Evolutionary conservation across 2,329 filamentous ascomycete species (phyloP).

Genomic region (Talaromyces sp.): DNA sequence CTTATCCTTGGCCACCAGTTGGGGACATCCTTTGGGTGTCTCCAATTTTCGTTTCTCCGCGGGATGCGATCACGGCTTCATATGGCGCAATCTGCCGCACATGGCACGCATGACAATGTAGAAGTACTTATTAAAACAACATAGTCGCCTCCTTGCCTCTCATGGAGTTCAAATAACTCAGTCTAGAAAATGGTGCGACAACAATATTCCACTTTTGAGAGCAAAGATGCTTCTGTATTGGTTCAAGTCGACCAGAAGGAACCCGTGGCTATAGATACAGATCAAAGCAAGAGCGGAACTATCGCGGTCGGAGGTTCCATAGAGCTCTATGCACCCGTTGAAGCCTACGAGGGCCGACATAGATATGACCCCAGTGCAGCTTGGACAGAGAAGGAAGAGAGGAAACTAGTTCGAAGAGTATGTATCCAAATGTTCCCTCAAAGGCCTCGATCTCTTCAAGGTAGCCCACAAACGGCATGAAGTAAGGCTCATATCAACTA

Average conservation of each 20-base stretch:
- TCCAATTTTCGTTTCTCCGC: neutral
- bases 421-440: neutral
- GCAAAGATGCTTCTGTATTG: neutral
- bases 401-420: conserved; percentile 15
- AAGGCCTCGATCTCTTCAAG: too few species aligned
- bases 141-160: neutral
- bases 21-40: too few species aligned
- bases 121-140: neutral
- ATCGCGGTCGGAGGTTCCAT: neutral
- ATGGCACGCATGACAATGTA: neutral
- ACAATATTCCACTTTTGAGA: neutral
- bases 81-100: neutral
- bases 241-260: neutral
- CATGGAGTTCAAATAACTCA: neutral
- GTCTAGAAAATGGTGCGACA: neutral
- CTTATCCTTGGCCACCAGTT: too few species aligned
- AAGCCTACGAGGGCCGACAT: conserved; percentile 38
- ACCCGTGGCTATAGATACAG: neutral
- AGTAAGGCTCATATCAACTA: too few species aligned
- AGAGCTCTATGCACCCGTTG: neutral
- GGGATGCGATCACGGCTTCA: neutral
- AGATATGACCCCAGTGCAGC: conserved; percentile 31
- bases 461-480: too few species aligned
- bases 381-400: conserved; percentile 30
- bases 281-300: neutral